Evolutionary conservation across 495 filamentous ascomycete genomes (phyloP), one percentile per base, ranked within the genome.

Genomic region (Hypoxylon lenormandii): DNA sequence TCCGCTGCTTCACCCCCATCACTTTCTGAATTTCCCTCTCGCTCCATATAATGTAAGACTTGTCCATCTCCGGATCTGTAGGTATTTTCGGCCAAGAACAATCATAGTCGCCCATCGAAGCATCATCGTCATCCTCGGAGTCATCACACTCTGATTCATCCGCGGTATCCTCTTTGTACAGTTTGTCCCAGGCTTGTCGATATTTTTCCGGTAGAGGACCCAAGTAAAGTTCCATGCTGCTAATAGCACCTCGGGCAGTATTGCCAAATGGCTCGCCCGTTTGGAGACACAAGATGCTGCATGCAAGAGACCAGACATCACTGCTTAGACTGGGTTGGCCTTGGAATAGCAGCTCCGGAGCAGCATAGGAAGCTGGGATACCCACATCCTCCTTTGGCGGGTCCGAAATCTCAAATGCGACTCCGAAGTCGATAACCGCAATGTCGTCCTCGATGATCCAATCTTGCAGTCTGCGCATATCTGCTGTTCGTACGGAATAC

Each of bases 281-380:
- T 0, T 52, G 60, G 5, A 72, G 47, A 18, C 60, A 4, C 13
- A 18, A 3, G 8, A 75, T 56, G 23, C 59, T 64, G 42, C 47
- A 56, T 0, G 49, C 60, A 3, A 75, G 64, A 3, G 73, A 26
- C 67, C 64, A 75, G 22, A 75, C 38, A 42, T 75, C 71, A 10
- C 40, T 16, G 6, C 37, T 42, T 2, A 50, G 37, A 4, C 67
- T 66, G 33, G 0, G 12, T 5, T 8, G 45, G 5, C 8, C 45
- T 22, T n/a, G 18, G 37, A 75, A 66, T 40, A 67, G 0, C 6
- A 50, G 26, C 23, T 71, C 70, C 10, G 66, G 73, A 8, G 70
- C 21, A 3, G 58, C 37, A 12, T 46, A 69, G 0, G 52, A 7
- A 2, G 40, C 5, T 4, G 65, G 58, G 21, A 69, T 59, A 1